These are phyloP conservation scores for Noccaea bulbosa DNA, from an alignment of 345 rosid species.

Conservation along the genomic window DNA sequence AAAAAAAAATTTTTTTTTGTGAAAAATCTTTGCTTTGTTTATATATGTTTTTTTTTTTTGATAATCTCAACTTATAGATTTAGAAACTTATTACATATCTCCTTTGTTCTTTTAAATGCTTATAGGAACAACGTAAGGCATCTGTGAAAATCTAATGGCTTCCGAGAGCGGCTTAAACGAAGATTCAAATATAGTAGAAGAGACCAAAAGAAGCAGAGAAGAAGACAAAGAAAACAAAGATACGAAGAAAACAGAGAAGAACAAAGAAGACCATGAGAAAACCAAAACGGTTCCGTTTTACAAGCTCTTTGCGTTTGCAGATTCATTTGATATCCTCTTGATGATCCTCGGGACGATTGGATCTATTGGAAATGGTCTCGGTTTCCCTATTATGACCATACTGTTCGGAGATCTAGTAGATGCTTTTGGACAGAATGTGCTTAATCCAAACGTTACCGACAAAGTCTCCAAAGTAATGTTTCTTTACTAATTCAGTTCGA, in stretches of 20 bases:
- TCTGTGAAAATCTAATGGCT: conserved; percentile 30
- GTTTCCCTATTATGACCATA: conserved; percentile 77
- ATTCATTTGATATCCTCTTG: conserved; percentile 59
- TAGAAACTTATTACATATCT: conserved; percentile 6
- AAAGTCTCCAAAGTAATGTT: conserved; percentile 62
- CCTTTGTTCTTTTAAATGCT: conserved; percentile 16
- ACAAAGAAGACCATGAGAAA: conserved; percentile 55
- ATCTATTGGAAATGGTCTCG: conserved; percentile 69
- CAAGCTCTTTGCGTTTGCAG: conserved; percentile 81
- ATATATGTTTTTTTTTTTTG: neutral
- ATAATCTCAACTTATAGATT: neutral
- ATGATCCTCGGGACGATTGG: conserved; percentile 76
- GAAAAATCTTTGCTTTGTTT: conserved; percentile 6
- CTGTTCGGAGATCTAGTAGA: conserved; percentile 68
- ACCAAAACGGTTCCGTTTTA: conserved; percentile 62
- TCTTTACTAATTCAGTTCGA: neutral
- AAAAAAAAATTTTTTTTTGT: neutral
- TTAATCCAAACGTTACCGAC: conserved; percentile 38
- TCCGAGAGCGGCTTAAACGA: conserved; percentile 30
- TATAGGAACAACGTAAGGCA: conserved; percentile 26
- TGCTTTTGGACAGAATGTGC: conserved; percentile 73
- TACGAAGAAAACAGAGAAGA: conserved; percentile 45
- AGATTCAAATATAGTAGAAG: conserved; percentile 25
- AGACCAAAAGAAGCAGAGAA: conserved; percentile 26
- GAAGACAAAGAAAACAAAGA: conserved; percentile 46